Conservation (phyloP, 108 stramenopile species). For the Chaetoceros tenuissimus region DNA sequence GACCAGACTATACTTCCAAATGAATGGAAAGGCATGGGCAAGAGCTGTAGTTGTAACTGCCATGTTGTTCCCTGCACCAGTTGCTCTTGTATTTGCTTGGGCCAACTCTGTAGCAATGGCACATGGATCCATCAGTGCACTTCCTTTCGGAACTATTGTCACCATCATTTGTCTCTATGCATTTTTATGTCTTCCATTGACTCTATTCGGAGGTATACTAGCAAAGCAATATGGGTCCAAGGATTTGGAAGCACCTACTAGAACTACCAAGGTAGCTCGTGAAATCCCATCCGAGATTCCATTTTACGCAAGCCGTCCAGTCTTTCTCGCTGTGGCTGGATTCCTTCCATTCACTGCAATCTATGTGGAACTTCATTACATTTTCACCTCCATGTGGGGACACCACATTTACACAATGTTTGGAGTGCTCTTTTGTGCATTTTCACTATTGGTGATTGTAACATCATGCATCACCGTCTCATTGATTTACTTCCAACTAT, state of each 20-base stretch:
- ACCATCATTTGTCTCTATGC: conserved; percentile 71
- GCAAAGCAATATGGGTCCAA: conserved; percentile 79
- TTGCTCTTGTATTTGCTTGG: conserved; percentile 75
- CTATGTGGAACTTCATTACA: conserved; percentile 97
- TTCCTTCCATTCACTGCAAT: conserved; percentile 98
- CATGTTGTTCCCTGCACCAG: conserved; percentile 81
- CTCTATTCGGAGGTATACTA: conserved; percentile 85
- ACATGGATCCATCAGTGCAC: conserved; percentile 89
- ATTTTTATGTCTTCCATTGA: conserved; percentile 86
- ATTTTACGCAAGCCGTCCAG: conserved; percentile 64
- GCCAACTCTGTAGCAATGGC: conserved; percentile 88
- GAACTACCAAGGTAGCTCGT: conserved; percentile 95
- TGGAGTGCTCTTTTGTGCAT: conserved; percentile 94
- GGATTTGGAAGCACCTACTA: conserved; percentile 93
- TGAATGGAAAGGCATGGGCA: conserved; percentile 91
- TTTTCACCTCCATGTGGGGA: conserved; percentile 98
- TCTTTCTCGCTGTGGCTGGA: conserved; percentile 87
- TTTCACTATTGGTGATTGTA: conserved; percentile 87
- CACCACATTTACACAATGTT: conserved; percentile 98
- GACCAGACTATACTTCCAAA: conserved; percentile 83
- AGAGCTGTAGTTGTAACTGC: conserved; percentile 82
- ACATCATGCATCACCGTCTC: conserved; percentile 91
- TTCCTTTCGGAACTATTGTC: conserved; percentile 90
- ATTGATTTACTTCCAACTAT: conserved; percentile 95
- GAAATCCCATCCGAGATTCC: conserved; percentile 85